A percentile compares a stretch with the other conserved stretches of the same genome.
phyloP scores from a whole-genome alignment of 2,329 filamentous ascomycete species.

The Cryphonectria nitschkei region DNA sequence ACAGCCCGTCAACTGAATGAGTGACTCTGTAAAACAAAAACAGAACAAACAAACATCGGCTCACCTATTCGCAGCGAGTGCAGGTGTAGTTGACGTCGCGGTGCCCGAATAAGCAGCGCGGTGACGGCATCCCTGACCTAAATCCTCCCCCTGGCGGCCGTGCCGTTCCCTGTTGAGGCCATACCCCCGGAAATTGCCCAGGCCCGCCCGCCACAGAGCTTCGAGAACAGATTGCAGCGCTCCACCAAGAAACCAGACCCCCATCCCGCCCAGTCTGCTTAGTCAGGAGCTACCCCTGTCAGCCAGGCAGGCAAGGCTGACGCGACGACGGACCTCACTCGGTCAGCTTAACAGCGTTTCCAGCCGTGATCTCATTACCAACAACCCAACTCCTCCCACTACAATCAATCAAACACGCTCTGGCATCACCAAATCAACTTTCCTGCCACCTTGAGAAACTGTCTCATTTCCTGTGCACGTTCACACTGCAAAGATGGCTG shows the following conservation, averaged over 20 bases:
- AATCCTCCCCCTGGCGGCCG: slow-evolving; percentile 6
- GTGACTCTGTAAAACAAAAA: not conserved
- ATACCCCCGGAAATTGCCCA: slow-evolving; percentile 15
- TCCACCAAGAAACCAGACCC: not conserved
- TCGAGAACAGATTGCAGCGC: slow-evolving; percentile 10
- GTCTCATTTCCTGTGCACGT: not conserved
- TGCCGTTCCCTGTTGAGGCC: not conserved
- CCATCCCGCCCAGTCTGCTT: slow-evolving; percentile 27
- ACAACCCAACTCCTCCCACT: slow-evolving; percentile 16
- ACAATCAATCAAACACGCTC: slow-evolving; percentile 28
- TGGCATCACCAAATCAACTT: slow-evolving; percentile 20
- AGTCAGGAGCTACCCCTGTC: slow-evolving; percentile 31
- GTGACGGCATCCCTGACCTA: slow-evolving; percentile 27
- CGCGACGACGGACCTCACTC: slow-evolving; percentile 33
- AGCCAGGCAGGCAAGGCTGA: slow-evolving; percentile 54
- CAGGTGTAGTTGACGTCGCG: slow-evolving; percentile 9
- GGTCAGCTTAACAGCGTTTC: slow-evolving; percentile 17
- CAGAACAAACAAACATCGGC: not conserved
- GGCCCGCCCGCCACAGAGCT: slow-evolving; percentile 3
- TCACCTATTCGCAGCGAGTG: not conserved
- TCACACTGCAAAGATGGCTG: slow-evolving; percentile 53
- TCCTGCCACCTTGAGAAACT: slow-evolving; percentile 24
- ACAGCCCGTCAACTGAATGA: not conserved
- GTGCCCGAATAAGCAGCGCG: slow-evolving; percentile 17
- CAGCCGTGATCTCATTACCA: slow-evolving; percentile 24